Percentiles rank a stretch among this genome's conserved stretches.
Conservation (phyloP, 225 moss, liverwort and hornwort species). For the Polytrichum commune region DNA sequence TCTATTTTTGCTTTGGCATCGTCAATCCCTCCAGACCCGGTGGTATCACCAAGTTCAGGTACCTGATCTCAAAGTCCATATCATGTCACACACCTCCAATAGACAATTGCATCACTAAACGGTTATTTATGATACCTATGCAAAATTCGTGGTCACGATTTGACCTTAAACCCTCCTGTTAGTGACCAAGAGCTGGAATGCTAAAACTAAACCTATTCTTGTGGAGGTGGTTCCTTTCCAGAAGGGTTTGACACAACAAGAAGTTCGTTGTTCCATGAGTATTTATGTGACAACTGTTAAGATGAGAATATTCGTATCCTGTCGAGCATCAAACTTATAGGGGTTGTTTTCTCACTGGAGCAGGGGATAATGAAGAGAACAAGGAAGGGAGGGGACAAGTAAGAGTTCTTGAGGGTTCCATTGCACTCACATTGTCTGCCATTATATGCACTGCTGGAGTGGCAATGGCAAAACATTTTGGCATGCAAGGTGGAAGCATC, state of each 20-base stretch:
- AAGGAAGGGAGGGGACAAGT: constrained; percentile 46
- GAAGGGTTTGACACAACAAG: neutral
- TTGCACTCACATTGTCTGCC: constrained; percentile 80
- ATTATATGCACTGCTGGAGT: constrained; percentile 74
- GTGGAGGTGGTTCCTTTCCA: neutral
- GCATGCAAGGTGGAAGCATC: constrained; percentile 82
- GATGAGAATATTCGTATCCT: too few relatives aligned
- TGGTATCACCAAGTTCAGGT: constrained; percentile 44
- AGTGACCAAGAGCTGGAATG: neutral
- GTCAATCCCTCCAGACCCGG: constrained; percentile 70
- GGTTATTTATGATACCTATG: too few relatives aligned
- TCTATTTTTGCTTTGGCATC: constrained; percentile 87
- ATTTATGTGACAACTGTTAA: too few relatives aligned
- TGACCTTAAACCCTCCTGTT: too few relatives aligned
- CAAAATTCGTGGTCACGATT: too few relatives aligned
- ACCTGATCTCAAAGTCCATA: neutral
- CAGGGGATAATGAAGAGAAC: constrained; percentile 21
- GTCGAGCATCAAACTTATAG: too few relatives aligned
- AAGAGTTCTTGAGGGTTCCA: constrained; percentile 65
- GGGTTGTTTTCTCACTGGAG: neutral
- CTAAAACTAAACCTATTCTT: neutral
- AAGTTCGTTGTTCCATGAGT: too few relatives aligned
- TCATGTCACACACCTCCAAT: too few relatives aligned
- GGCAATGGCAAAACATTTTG: constrained; percentile 52
- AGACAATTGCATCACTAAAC: too few relatives aligned